A percentile compares a stretch with the other conserved stretches of the same genome.
phyloP scores from a whole-genome alignment of 192 early-diverging fungal genomes.

The Coemansia sp. region DNA sequence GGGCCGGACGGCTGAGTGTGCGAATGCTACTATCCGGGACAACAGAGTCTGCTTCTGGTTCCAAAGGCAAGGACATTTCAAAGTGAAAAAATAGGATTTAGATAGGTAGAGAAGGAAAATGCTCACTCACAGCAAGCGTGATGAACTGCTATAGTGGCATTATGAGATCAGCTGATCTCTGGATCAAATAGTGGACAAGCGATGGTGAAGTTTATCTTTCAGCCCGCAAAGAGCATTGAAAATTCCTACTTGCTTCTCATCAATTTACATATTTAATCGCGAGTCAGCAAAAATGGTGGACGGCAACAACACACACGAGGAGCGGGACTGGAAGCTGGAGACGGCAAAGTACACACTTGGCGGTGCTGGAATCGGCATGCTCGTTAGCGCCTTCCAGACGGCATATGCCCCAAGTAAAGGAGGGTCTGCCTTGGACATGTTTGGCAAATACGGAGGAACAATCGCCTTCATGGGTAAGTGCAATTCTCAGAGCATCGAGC shows the following conservation, averaged over 20 bases:
- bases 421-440: conserved; percentile 55
- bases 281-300: conserved; percentile 6
- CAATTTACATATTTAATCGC: neutral
- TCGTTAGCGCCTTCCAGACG: conserved; percentile 72
- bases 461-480: conserved; percentile 72
- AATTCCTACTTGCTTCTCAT: neutral
- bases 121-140: too few species aligned
- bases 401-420: conserved; percentile 53
- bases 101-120: too few species aligned
- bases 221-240: too few species aligned
- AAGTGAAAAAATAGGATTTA: neutral
- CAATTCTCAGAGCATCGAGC: neutral
- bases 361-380: conserved; percentile 67
- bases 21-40: neutral
- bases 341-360: conserved; percentile 53
- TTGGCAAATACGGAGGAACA: conserved; percentile 66
- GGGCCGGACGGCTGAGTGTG: neutral
- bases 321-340: conserved; percentile 49
- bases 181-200: neutral
- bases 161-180: neutral
- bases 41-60: neutral
- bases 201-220: neutral
- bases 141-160: neutral
- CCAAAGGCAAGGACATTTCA: neutral
- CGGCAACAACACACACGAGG: conserved; percentile 14